Conservation (phyloP, 306 rosid species). For the Sicyos edulis region DNA sequence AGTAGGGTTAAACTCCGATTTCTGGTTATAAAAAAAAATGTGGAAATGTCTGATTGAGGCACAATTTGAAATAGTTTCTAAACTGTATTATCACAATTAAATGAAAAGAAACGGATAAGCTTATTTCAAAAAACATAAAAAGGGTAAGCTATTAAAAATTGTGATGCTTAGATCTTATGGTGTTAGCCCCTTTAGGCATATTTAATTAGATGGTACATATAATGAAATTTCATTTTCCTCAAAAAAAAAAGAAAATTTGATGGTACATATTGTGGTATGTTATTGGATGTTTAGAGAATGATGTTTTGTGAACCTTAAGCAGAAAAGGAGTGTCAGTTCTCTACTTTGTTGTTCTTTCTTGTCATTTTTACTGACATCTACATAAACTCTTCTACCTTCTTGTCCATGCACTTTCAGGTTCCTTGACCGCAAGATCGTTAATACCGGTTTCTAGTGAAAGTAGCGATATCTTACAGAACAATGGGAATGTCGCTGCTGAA, state of each 20-base stretch:
- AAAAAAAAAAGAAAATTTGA: too few species aligned
- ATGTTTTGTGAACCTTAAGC: background rate
- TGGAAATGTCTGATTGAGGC: slow-evolving; percentile 1
- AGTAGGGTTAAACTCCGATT: too few species aligned
- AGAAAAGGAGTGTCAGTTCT: background rate
- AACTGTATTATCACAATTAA: background rate
- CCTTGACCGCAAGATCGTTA: slow-evolving; percentile 33
- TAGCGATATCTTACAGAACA: slow-evolving; percentile 23
- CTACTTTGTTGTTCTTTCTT: slow-evolving; percentile 14
- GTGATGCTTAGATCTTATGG: background rate
- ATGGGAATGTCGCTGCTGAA: slow-evolving; percentile 31
- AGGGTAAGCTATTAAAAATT: background rate
- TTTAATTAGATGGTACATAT: too few species aligned
- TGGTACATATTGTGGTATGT: background rate
- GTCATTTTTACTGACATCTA: slow-evolving; percentile 11
- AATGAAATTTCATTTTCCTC: too few species aligned
- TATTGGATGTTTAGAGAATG: slow-evolving; percentile 3
- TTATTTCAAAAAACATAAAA: too few species aligned
- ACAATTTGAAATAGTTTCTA: background rate
- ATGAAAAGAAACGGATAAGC: background rate
- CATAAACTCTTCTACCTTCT: background rate
- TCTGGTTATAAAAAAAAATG: too few species aligned
- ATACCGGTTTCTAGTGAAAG: slow-evolving; percentile 28
- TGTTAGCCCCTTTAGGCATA: background rate
- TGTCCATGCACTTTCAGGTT: slow-evolving; percentile 22